These are phyloP conservation scores for Pythium utonaiense DNA, from an alignment of 352 stramenopile species.

Conservation along the genomic window DNA sequence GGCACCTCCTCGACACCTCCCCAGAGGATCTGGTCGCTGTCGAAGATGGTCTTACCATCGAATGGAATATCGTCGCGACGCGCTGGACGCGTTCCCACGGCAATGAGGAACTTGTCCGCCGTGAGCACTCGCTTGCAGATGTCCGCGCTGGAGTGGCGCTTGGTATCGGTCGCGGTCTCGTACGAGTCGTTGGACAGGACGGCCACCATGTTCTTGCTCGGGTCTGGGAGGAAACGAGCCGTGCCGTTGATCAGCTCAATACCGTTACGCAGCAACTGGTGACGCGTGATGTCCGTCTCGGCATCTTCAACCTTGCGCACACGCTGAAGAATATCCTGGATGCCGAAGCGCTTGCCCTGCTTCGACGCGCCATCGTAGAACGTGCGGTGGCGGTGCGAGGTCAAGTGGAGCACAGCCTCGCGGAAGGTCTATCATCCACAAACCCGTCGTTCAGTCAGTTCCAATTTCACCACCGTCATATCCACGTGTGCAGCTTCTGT, in stretches of 20 bases:
- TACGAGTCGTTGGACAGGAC: conserved; percentile 85
- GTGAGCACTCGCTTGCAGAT: conserved; percentile 87
- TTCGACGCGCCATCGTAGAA: conserved; percentile 83
- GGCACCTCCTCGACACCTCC: conserved; percentile 66
- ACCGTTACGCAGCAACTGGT: conserved; percentile 78
- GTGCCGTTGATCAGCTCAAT: conserved; percentile 81
- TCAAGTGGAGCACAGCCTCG: conserved; percentile 87
- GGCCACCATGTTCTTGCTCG: conserved; percentile 70
- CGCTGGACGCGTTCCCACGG: conserved; percentile 81
- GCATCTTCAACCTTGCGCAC: conserved; percentile 79
- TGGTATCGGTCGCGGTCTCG: conserved; percentile 67
- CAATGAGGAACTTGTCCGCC: conserved; percentile 83
- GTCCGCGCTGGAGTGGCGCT: conserved; percentile 67
- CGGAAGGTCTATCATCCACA: conserved; percentile 69
- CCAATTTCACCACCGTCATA: not conserved
- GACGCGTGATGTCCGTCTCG: conserved; percentile 83
- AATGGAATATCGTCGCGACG: conserved; percentile 81
- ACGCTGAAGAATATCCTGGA: conserved; percentile 82
- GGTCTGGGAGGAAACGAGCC: conserved; percentile 66
- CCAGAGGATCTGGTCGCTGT: conserved; percentile 85
- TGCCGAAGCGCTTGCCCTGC: conserved; percentile 62
- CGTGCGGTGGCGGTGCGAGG: conserved; percentile 81
- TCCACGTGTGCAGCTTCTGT: not conserved
- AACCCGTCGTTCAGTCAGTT: not conserved
- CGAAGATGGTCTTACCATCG: conserved; percentile 83